These are phyloP conservation scores for Henckelia pumila DNA, from an alignment of 257 asterid genomes.

Conservation along the genomic window DNA sequence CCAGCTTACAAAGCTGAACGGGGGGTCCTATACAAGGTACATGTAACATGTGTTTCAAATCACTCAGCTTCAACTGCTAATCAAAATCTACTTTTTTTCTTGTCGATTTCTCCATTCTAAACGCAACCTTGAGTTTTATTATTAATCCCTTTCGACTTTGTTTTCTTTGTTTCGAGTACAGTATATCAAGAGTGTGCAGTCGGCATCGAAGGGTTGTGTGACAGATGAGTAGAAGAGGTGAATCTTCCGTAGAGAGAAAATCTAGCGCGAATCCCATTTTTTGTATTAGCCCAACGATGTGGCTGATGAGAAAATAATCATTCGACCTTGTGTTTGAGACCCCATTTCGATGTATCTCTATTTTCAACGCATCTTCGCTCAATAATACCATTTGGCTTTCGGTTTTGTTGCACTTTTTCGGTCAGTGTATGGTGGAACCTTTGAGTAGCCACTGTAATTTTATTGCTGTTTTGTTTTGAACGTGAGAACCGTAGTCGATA, in stretches of 20 bases:
- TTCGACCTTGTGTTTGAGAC: neutral
- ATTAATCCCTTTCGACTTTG: neutral
- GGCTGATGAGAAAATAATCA: conserved; percentile 13
- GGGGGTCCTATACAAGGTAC: conserved; percentile 91
- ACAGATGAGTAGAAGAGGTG: conserved; percentile 64
- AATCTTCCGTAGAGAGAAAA: neutral
- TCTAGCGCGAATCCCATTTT: neutral
- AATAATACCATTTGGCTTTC: neutral
- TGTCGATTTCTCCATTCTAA: neutral
- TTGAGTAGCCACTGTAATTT: too few relatives aligned
- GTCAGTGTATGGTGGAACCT: too few relatives aligned
- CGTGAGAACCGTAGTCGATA: too few relatives aligned
- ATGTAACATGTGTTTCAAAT: too few relatives aligned
- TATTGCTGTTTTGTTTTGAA: too few relatives aligned
- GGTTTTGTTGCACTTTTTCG: neutral
- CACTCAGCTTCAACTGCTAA: neutral
- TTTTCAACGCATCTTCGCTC: neutral
- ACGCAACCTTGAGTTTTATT: neutral
- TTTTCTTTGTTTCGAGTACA: conserved; percentile 24
- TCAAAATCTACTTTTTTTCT: neutral
- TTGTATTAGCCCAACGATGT: conserved; percentile 8
- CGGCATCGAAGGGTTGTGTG: conserved; percentile 94
- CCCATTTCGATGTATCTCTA: neutral
- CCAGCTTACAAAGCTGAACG: conserved; percentile 73
- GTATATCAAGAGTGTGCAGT: conserved; percentile 82